Base-by-base conservation (phyloP, 2,329 filamentous ascomycete species). In the Aspergillus sp. region DNA sequence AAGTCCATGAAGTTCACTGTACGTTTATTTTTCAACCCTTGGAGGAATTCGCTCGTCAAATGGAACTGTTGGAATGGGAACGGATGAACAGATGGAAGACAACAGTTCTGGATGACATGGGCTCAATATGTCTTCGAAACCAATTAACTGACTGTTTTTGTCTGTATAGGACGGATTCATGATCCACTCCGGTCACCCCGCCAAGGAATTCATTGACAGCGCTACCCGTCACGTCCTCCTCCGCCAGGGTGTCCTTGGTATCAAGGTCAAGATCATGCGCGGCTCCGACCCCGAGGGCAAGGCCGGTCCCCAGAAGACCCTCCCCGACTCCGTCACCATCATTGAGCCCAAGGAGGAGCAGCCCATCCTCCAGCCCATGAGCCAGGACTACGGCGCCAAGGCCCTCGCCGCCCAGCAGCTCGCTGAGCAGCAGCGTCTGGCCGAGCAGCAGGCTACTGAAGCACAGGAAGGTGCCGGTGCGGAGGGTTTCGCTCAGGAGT, bases 191-290 rank as follows among this genome's bases (percentile, higher is more conserved):
- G 93, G 93, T 78, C 93, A 98, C 76, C 93, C 93, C 69, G 93
- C 91, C 70, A 91, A 94, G 79, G 93, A 98, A 79, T 98, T 98
- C 81, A 98, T 98, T 74, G 93, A 98, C 82, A 82, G 78, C 68
- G 94, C 94, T 64, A 97, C 93, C 69, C 93, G 93, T 67, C 93
- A 98, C 88, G 93, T 98, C 67, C 90, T 98, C 61, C 90, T 98
- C 75, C 88, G 94, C 78, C 93, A 98, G 82, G 93, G 93, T 88
- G 93, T 98, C 60, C 82, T 98, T 60, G 93, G 93, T 79, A 98
- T 98, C 81, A 98, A 98, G 85, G 93, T 98, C 77, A 98, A 98
- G 90, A 98, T 98, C 80, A 98, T 98, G 93, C 90, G 94, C 74
- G 93, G 93, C 71, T 93, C 89, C 64, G 93, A 98, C 81, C 93